These are phyloP conservation scores for Starmerella geochares DNA, from an alignment of 805 yeast species.

Conservation along the genomic window DNA sequence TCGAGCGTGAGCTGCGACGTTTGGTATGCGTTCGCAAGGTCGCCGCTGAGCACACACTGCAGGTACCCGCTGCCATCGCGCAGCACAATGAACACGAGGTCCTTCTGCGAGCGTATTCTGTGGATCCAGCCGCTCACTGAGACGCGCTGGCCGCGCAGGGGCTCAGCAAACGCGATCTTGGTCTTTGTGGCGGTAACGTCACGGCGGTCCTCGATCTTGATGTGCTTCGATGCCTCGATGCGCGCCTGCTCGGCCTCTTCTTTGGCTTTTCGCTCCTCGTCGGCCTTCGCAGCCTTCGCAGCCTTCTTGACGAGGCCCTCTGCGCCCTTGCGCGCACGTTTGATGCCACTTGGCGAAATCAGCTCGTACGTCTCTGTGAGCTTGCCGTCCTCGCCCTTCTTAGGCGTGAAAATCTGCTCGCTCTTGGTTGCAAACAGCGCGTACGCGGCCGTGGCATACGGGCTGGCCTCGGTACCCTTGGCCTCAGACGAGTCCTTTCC, in stretches of 20 bases:
- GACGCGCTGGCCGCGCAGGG: conserved; percentile 58
- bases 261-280: conserved; percentile 43
- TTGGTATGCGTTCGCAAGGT: conserved; percentile 79
- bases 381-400: conserved; percentile 37
- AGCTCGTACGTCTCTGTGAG: conserved; percentile 47
- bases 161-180: conserved; percentile 51
- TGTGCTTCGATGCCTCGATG: conserved; percentile 68
- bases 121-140: conserved; percentile 91
- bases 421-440: conserved; percentile 46
- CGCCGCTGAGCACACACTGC: conserved; percentile 82
- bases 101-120: conserved; percentile 86
- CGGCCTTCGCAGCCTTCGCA: conserved; percentile 51
- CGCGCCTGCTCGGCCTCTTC: conserved; percentile 59
- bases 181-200: conserved; percentile 63
- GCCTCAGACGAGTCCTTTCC: conserved; percentile 39
- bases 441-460: conserved; percentile 74
- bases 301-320: conserved; percentile 79
- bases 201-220: conserved; percentile 52
- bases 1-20: conserved; percentile 81
- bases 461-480: conserved; percentile 54
- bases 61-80: conserved; percentile 92
- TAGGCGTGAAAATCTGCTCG: conserved; percentile 45
- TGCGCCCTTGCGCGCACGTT: conserved; percentile 93
- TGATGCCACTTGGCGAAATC: conserved; percentile 81
- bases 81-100: conserved; percentile 76